Percentiles rank a stretch among this genome's conserved stretches.
Conservation (phyloP, 345 rosid genomes). For the Fremontodendron californicum region DNA sequence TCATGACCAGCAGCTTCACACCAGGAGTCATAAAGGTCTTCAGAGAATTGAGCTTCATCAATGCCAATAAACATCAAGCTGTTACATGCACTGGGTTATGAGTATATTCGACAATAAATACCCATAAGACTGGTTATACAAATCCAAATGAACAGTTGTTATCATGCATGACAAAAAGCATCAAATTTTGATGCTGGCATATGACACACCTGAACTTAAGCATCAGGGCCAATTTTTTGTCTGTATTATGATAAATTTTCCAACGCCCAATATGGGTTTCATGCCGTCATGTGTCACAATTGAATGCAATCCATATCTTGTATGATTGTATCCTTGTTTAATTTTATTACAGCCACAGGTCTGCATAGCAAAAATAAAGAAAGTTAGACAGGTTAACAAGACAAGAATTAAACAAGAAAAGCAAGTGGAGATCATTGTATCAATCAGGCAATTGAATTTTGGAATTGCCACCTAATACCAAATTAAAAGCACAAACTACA, state of each 20-base stretch:
- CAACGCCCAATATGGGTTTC: constrained; percentile 69
- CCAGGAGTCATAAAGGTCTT: constrained; percentile 82
- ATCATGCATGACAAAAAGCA: neutral
- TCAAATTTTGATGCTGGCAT: constrained; percentile 10
- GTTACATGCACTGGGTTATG: constrained; percentile 22
- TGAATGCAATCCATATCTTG: constrained; percentile 66
- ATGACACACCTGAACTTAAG: constrained; percentile 48
- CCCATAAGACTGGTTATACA: neutral
- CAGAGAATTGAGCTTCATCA: constrained; percentile 94
- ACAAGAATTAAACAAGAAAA: neutral
- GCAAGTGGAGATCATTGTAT: neutral
- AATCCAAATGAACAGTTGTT: neutral
- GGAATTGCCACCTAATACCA: neutral
- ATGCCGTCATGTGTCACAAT: constrained; percentile 83
- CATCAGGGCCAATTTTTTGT: constrained; percentile 49
- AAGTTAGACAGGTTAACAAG: neutral
- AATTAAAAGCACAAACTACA: neutral
- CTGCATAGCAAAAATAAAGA: constrained; percentile 29
- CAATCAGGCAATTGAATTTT: neutral
- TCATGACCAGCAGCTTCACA: constrained; percentile 79
- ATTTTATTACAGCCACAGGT: constrained; percentile 70
- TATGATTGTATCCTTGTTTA: constrained; percentile 68
- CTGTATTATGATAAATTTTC: constrained; percentile 53
- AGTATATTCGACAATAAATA: constrained; percentile 2
- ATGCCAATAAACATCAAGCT: constrained; percentile 92